phyloP scores from a whole-genome alignment of 2,329 filamentous ascomycete genomes.

The Didymella glomerata region DNA sequence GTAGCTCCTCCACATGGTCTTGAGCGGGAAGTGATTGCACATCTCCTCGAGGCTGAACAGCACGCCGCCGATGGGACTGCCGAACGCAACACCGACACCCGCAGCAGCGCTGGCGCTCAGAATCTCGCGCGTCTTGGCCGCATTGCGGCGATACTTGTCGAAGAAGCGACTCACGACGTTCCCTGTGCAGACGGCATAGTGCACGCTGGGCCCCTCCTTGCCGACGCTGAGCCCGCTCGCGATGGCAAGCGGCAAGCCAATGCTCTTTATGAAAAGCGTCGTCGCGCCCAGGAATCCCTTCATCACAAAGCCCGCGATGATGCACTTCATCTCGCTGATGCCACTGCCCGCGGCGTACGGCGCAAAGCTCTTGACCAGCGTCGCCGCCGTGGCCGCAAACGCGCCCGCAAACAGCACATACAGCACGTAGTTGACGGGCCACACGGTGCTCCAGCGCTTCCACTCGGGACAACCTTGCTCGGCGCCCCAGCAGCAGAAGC shows the following conservation, averaged over 20 bases:
- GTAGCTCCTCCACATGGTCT: conserved; percentile 97
- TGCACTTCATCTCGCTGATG: conserved; percentile 99
- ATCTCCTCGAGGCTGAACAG: conserved; percentile 98
- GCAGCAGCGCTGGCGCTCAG: conserved; percentile 93
- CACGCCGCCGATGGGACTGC: conserved; percentile 95
- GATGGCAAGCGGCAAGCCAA: conserved; percentile 89
- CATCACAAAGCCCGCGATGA: conserved; percentile 99
- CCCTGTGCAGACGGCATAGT: conserved; percentile 96
- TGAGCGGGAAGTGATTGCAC: conserved; percentile 94
- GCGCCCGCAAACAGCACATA: conserved; percentile 86
- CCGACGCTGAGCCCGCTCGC: conserved; percentile 93
- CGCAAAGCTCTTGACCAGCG: conserved; percentile 87
- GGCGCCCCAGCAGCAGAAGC: conserved; percentile 97
- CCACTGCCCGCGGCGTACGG: conserved; percentile 96
- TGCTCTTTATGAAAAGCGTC: conserved; percentile 93
- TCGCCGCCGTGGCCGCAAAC: conserved; percentile 84
- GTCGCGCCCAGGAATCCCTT: conserved; percentile 94
- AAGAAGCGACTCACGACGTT: conserved; percentile 96
- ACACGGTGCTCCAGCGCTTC: conserved; percentile 85
- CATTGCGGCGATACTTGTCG: conserved; percentile 88
- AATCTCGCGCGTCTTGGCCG: conserved; percentile 93
- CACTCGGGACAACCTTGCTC: conserved; percentile 89
- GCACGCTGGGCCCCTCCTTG: conserved; percentile 98
- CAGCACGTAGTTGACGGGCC: conserved; percentile 81
- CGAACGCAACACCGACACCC: conserved; percentile 95